These are phyloP conservation scores for Senna siamea DNA, from an alignment of 306 rosid species.

Conservation along the genomic window DNA sequence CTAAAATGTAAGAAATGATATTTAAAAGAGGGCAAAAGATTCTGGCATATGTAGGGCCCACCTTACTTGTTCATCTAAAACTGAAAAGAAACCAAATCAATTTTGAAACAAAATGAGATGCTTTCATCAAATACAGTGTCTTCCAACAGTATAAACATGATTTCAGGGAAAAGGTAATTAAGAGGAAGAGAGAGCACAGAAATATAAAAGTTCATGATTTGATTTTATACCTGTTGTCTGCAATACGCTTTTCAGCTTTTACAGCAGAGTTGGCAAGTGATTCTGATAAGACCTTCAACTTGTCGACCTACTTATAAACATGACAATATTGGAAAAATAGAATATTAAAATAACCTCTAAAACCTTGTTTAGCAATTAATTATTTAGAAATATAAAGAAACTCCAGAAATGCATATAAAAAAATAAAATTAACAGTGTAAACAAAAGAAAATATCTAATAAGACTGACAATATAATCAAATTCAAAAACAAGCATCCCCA, in stretches of 20 bases:
- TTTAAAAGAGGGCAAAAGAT: not conserved
- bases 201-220: conserved; percentile 12
- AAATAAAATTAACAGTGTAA: not conserved
- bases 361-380: not conserved
- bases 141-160: conserved; percentile 7
- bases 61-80: conserved; percentile 17
- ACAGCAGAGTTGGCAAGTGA: conserved; percentile 90
- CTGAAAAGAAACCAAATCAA: not conserved
- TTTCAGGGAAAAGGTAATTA: not conserved
- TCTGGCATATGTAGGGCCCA: conserved; percentile 21
- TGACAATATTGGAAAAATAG: conserved; percentile 12
- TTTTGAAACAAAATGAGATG: conserved; percentile 30
- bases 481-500: conserved; percentile 28
- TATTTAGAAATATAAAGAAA: conserved; percentile 1
- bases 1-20: not conserved
- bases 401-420: not conserved
- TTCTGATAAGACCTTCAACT: conserved; percentile 87
- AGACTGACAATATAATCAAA: conserved; percentile 25
- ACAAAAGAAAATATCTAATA: conserved; percentile 8
- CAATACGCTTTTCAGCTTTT: conserved; percentile 94
- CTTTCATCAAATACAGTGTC: not conserved
- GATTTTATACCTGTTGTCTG: conserved; percentile 75
- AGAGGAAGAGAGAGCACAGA: conserved; percentile 10
- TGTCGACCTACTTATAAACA: conserved; percentile 74
- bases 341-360: not conserved